Base-by-base conservation (phyloP, 371 early-diverging fungal genomes). In the Paraphysoderma sedebokerense region DNA sequence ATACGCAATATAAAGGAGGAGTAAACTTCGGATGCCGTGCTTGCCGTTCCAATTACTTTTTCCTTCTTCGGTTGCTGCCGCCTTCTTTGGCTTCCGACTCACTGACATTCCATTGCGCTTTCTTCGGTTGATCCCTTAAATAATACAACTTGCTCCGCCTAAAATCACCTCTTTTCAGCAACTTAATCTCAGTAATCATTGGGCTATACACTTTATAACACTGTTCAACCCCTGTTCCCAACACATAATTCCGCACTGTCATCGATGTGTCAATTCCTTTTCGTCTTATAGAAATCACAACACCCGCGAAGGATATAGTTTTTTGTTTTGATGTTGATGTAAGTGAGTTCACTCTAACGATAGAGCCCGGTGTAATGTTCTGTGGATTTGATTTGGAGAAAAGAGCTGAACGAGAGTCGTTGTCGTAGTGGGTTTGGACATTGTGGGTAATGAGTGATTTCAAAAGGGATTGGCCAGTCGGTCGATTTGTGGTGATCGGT, bases 161-260 rank as follows among this genome's bases (percentile, higher is more conserved):
- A 55, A 72, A 76, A 38, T 61, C 67, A 30, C 77, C 72, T 47
- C 65, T 72, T 51, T 80, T 70, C 60, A 86, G 54, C 17, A 83
- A 65, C 45, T 77, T 68, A 58, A 87, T 76, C 30, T 66, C 65
- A 61, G 83, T 85, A 47, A 87, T 66, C 61, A 87, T 52, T n/a
- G 88, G 88, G 38, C 85, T 84, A 55, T 79, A 86, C 23, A 80
- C 70, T 47, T 69, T 68, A 49, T 75, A 87, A 49, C 77, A 69
- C 59, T 79, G 74, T 56, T 87, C 88, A 6, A 87, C 83, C 46
- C 87, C 87, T 31, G 84, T 72, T 55, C 79, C 81, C 52, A 81
- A 60, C 23, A 87, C 78, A 28, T 82, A 71, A 44, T 85, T 87
- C 29, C 87, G 75, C 55, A 87, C 67, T 0, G 79, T 82, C 44